These are phyloP conservation scores for Aspergillus luchuensis DNA, from an alignment of 2,329 filamentous ascomycete species.

Conservation along the genomic window DNA sequence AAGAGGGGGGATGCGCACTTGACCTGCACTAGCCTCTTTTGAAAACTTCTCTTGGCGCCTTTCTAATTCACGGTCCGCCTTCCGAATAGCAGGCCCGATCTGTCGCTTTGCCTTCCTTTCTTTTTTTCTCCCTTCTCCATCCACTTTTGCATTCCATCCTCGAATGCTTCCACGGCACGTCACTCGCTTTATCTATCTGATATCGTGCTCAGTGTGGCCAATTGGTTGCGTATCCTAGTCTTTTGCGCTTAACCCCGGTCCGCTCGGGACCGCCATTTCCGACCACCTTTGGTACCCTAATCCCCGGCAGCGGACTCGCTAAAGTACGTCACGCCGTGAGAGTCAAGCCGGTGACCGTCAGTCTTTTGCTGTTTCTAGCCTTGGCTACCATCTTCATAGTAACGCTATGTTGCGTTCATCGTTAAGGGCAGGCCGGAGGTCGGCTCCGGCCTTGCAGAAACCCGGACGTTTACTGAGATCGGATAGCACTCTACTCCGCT, in stretches of 20 bases:
- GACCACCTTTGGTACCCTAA: conserved; percentile 11
- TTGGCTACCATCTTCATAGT: neutral
- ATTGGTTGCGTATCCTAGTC: neutral
- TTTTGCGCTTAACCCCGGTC: conserved; percentile 11
- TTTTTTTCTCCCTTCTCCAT: neutral
- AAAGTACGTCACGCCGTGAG: neutral
- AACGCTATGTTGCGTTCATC: conserved; percentile 38
- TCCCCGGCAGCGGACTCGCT: conserved; percentile 5
- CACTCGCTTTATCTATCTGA: neutral
- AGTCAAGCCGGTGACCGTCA: neutral
- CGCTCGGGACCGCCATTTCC: conserved; percentile 13
- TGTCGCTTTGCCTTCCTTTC: neutral
- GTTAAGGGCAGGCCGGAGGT: conserved; percentile 29
- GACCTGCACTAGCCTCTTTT: conserved; percentile 27
- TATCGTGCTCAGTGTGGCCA: neutral
- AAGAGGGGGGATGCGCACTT: conserved; percentile 31
- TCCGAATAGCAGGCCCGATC: neutral
- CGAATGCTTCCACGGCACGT: neutral
- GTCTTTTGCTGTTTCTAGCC: neutral
- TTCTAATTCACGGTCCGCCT: conserved; percentile 8
- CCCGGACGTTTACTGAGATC: conserved; percentile 25
- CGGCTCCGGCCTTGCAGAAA: conserved; percentile 25
- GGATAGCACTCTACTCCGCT: conserved; percentile 19
- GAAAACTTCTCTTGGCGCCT: conserved; percentile 31
- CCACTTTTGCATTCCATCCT: neutral